Evolutionary conservation across 352 stramenopile species (phyloP).

Genomic region (Phytophthora cactorum): DNA sequence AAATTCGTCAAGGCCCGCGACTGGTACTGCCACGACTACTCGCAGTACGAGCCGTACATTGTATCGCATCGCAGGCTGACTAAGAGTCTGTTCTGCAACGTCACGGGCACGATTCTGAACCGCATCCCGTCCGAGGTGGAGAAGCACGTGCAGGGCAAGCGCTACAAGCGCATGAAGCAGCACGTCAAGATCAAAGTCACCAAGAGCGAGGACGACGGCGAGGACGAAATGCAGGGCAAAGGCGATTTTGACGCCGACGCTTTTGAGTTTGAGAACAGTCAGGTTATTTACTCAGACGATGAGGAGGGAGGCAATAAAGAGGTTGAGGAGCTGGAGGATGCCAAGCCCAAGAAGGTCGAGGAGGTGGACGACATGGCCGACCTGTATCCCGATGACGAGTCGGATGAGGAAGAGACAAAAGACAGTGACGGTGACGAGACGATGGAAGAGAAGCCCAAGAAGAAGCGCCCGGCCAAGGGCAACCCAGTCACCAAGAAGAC

Average conservation of each 20-base stretch:
- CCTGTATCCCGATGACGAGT: constrained; percentile 65
- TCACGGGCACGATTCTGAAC: constrained; percentile 89
- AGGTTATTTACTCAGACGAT: constrained; percentile 75
- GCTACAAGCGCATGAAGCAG: constrained; percentile 82
- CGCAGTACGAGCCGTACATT: constrained; percentile 92
- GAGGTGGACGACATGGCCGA: constrained; percentile 66
- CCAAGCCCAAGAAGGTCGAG: constrained; percentile 31
- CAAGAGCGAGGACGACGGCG: constrained; percentile 35
- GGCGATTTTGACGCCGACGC: constrained; percentile 78
- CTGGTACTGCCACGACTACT: constrained; percentile 92
- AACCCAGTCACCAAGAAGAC: constrained; percentile 39
- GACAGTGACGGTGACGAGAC: constrained; percentile 41
- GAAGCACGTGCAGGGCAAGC: constrained; percentile 90
- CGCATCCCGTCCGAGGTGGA: constrained; percentile 89
- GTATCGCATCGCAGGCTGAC: constrained; percentile 82
- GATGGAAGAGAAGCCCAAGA: constrained; percentile 47
- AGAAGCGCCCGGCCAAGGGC: constrained; percentile 45
- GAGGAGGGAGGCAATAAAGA: constrained; percentile 49
- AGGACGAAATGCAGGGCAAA: constrained; percentile 30
- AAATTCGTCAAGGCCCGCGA: constrained; percentile 83
- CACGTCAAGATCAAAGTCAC: constrained; percentile 64
- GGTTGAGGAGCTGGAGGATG: constrained; percentile 19
- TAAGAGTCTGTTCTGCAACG: constrained; percentile 90
- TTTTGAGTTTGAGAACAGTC: constrained; percentile 84
- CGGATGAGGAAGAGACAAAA: constrained; percentile 39